A percentile compares a stretch with the other conserved stretches of the same genome.
Conservation (phyloP, 345 rosid genomes). For the Cochlearia excelsa region DNA sequence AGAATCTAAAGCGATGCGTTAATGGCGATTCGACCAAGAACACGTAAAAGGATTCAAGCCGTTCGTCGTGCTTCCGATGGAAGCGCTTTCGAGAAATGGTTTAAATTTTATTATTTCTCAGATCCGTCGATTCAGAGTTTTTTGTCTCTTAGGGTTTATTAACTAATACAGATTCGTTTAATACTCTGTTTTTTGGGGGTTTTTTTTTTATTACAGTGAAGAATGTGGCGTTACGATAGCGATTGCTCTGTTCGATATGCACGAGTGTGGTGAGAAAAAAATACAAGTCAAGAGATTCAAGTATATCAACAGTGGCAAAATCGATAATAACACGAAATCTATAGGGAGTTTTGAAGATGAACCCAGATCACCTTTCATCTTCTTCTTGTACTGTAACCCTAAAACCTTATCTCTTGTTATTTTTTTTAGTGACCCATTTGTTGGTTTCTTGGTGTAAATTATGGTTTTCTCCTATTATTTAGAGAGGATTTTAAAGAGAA, state of each 20-base stretch:
- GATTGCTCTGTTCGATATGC: constrained; percentile 73
- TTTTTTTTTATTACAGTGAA: constrained; percentile 38
- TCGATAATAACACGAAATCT: constrained; percentile 24
- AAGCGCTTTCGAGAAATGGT: constrained; percentile 81
- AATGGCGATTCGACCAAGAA: constrained; percentile 59
- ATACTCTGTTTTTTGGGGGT: constrained; percentile 16
- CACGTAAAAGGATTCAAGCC: constrained; percentile 68
- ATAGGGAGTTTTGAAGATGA: constrained; percentile 35
- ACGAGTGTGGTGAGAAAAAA: constrained; percentile 36
- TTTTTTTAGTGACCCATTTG: background rate
- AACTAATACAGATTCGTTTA: constrained; percentile 1
- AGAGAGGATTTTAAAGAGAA: constrained; percentile 52
- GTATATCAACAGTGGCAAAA: constrained; percentile 38
- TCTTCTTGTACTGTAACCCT: constrained; percentile 57
- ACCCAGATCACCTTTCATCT: constrained; percentile 68
- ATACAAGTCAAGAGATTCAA: constrained; percentile 59
- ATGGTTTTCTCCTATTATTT: constrained; percentile 5
- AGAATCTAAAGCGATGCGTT: constrained; percentile 10
- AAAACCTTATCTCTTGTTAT: background rate
- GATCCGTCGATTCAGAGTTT: background rate
- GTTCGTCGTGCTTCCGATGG: constrained; percentile 73
- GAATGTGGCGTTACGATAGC: constrained; percentile 56
- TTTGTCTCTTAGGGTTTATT: background rate
- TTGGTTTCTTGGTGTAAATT: constrained; percentile 14
- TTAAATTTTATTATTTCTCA: background rate